phyloP scores from a whole-genome alignment of 495 filamentous ascomycete genomes.

The Stereocaulon alpinum region DNA sequence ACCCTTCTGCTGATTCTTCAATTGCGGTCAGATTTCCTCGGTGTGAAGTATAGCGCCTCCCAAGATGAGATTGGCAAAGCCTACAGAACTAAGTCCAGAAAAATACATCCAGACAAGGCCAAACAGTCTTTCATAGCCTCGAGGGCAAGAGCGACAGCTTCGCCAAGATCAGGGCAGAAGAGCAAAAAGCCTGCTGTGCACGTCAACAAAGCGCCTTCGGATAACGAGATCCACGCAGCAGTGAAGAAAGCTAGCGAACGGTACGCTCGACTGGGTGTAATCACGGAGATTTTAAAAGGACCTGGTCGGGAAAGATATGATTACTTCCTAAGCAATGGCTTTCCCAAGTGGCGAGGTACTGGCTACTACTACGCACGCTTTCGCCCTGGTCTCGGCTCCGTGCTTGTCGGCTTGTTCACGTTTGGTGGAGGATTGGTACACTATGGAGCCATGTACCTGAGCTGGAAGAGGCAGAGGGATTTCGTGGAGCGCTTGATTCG shows the following conservation, averaged over 20 bases:
- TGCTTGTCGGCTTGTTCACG: slow-evolving; percentile 73
- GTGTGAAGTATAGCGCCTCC: slow-evolving; percentile 57
- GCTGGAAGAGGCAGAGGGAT: slow-evolving; percentile 79
- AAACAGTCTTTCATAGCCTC: slow-evolving; percentile 70
- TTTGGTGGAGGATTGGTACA: slow-evolving; percentile 76
- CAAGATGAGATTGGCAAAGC: slow-evolving; percentile 89
- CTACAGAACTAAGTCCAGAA: slow-evolving; percentile 74
- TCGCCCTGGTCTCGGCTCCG: slow-evolving; percentile 77
- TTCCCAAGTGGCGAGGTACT: slow-evolving; percentile 91
- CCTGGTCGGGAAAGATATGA: slow-evolving; percentile 78
- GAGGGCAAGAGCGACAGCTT: slow-evolving; percentile 48
- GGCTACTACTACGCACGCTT: slow-evolving; percentile 96
- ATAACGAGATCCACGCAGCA: slow-evolving; percentile 59
- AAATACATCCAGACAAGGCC: slow-evolving; percentile 91
- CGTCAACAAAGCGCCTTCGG: slow-evolving; percentile 58
- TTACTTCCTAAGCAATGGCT: slow-evolving; percentile 87
- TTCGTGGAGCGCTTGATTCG: slow-evolving; percentile 87
- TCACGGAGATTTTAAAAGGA: slow-evolving; percentile 76
- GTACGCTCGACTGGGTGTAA: slow-evolving; percentile 70
- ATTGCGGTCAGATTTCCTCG: slow-evolving; percentile 57
- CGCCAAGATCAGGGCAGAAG: slow-evolving; percentile 41
- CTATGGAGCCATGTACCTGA: slow-evolving; percentile 71
- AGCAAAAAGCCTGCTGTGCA: slow-evolving; percentile 50
- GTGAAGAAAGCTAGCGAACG: slow-evolving; percentile 70
- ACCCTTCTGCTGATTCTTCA: slow-evolving; percentile 4